Evolutionary conservation across 441 rosid genomes (phyloP), one percentile per base, ranked within the genome.

Genomic region (Erodium chrysanthum): DNA sequence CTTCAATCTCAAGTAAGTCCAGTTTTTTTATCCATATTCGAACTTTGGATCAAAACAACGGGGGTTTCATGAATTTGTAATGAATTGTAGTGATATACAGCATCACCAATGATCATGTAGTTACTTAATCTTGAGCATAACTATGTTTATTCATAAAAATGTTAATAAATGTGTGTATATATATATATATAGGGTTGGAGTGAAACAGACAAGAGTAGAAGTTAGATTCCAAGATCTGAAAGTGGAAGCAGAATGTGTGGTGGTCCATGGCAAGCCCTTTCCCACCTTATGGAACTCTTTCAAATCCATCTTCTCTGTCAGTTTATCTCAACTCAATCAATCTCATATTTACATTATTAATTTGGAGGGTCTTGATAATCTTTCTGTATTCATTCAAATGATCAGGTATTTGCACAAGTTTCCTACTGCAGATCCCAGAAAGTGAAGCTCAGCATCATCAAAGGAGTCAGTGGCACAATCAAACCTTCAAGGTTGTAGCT

Each of bases 251-350:
- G 76, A 83, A 40, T 82, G 85, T 29, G 72, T 84, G 66, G 65
- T 85, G 5, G 68, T 85, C 71, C 29, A 27, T 3, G 29, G 29
- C 29, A 27, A 27, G 29, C 29, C 29, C 29, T 3, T 27, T 27
- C 35, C 88, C 7, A 82, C 86, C 0, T 71, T 87, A 14, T 85
- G 88, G 90, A 85, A 83, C 65, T 25, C 87, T 54, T 15, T 79
- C 17, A 27, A 59, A 9, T 73, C 72, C 71, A 15, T 29, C 0
- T 54, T 74, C 15, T 74, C 79, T 1, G 89, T 86, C 73, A 71
- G 92, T 70, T 23, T 5, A 44, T 1, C 6, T 31, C 6, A 0
- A 18, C 23, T 58, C 23, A n/a, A 20, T 12, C 15, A 23, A 25
- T 23, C 35, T 11, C 25, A 31, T 23, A 12, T 4, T 27, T 61